phyloP scores from a whole-genome alignment of 139 green algal genomes.

The Microglena sp. region DNA sequence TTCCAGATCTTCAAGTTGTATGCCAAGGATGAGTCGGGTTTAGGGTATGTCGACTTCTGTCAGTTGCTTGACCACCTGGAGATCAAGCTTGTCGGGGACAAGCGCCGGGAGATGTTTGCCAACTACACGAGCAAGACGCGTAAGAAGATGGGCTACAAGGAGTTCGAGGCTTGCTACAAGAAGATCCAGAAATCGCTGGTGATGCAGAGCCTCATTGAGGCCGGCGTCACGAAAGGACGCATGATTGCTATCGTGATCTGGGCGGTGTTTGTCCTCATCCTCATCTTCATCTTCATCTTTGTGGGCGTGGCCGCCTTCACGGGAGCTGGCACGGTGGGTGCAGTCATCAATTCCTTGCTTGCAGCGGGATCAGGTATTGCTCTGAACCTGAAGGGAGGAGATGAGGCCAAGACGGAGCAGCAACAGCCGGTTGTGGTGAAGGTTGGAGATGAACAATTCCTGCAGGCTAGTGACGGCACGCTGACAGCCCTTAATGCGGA shows the following conservation, averaged over 20 bases:
- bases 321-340: conserved; percentile 21
- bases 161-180: conserved; percentile 24
- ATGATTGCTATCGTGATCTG: conserved; percentile 28
- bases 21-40: conserved; percentile 2
- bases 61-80: conserved; percentile 32
- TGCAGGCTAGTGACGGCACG: too few relatives aligned
- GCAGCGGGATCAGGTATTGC: conserved; percentile 16
- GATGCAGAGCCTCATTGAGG: conserved; percentile 11
- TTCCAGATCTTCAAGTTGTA: conserved; percentile 23
- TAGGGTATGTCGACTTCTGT: conserved; percentile 20
- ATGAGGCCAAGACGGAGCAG: conserved; percentile 12
- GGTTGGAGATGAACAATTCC: conserved; percentile 15
- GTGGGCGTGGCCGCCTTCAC: conserved; percentile 34
- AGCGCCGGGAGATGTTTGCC: conserved; percentile 31
- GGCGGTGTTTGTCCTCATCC: conserved; percentile 18
- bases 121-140: conserved; percentile 10
- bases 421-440: conserved; percentile 6
- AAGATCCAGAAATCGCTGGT: conserved; percentile 21
- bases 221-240: conserved; percentile 20
- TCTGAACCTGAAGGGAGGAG: conserved; percentile 24
- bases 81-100: conserved; percentile 27
- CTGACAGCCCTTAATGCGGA: too few relatives aligned
- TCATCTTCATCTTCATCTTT: conserved; percentile 41
- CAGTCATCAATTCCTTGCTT: conserved; percentile 29
- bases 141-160: conserved; percentile 17